Conservation (phyloP, 257 asterid genomes). For the Datura wrightii region DNA sequence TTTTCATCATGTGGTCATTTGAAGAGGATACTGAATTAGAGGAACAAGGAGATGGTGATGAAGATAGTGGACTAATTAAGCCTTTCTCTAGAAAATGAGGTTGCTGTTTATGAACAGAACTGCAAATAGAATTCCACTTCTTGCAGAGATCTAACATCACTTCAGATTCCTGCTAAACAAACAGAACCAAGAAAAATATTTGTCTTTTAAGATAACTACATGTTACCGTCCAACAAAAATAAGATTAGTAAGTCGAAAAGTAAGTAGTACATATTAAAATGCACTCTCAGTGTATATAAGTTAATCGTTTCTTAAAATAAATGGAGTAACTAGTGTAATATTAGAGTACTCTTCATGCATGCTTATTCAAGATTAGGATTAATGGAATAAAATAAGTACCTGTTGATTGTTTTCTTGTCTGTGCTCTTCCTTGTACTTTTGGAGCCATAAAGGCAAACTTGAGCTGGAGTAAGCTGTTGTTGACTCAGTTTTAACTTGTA, state of each 20-base stretch:
- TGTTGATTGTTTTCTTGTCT: slow-evolving; percentile 42
- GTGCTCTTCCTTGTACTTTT: slow-evolving; percentile 67
- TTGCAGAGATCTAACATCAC: slow-evolving; percentile 65
- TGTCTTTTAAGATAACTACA: background rate
- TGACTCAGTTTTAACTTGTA: slow-evolving; percentile 38
- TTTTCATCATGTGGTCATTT: slow-evolving; percentile 41
- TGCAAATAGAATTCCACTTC: slow-evolving; percentile 95
- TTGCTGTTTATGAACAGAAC: slow-evolving; percentile 62
- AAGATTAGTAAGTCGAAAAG: background rate
- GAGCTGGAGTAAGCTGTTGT: slow-evolving; percentile 47
- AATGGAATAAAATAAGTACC: slow-evolving; percentile 39
- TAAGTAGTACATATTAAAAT: background rate
- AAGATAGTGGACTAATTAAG: slow-evolving; percentile 42
- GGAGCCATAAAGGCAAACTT: slow-evolving; percentile 89
- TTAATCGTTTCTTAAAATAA: background rate
- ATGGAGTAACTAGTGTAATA: background rate
- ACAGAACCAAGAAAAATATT: slow-evolving; percentile 1
- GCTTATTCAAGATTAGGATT: slow-evolving; percentile 4
- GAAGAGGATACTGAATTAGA: slow-evolving; percentile 81
- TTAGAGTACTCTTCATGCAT: background rate
- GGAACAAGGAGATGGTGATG: slow-evolving; percentile 72
- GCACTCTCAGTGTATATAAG: background rate
- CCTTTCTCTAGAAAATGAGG: slow-evolving; percentile 70
- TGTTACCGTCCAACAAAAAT: too few species aligned
- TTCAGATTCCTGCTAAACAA: slow-evolving; percentile 59